These are phyloP conservation scores for Calonectria leucothoes DNA, from an alignment of 2,329 filamentous ascomycete genomes.

Conservation along the genomic window DNA sequence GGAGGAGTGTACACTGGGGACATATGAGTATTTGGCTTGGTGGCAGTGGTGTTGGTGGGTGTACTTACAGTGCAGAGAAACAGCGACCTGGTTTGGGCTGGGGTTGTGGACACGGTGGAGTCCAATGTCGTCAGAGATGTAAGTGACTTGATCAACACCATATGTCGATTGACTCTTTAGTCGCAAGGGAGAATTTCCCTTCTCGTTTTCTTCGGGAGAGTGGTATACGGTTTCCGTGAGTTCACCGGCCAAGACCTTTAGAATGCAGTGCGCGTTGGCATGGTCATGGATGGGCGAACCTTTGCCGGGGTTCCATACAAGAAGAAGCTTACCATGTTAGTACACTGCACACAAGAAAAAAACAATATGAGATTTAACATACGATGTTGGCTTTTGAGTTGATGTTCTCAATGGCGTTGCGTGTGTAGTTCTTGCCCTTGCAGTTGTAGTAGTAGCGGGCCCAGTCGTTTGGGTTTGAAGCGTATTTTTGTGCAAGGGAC, in stretches of 20 bases:
- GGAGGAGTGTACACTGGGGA: slow-evolving; percentile 13
- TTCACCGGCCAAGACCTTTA: slow-evolving; percentile 16
- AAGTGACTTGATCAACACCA: slow-evolving; percentile 10
- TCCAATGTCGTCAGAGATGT: slow-evolving; percentile 15
- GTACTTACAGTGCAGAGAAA: slow-evolving; percentile 11
- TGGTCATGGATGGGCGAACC: slow-evolving; percentile 22
- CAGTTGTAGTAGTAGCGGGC: slow-evolving; percentile 21
- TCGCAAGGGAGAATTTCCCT: background rate
- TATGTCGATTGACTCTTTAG: slow-evolving; percentile 14
- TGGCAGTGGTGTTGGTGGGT: background rate
- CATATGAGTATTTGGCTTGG: background rate
- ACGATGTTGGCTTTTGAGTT: slow-evolving; percentile 20
- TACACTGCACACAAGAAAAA: no score
- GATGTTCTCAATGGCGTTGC: slow-evolving; percentile 21
- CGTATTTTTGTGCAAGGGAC: slow-evolving; percentile 11
- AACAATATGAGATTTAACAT: background rate
- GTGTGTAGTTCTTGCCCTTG: slow-evolving; percentile 18
- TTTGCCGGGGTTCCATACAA: slow-evolving; percentile 18
- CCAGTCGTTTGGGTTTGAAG: slow-evolving; percentile 17
- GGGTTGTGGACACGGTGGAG: slow-evolving; percentile 21
- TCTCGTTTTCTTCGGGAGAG: background rate
- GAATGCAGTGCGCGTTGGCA: slow-evolving; percentile 18
- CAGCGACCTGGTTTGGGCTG: slow-evolving; percentile 10
- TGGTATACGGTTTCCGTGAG: slow-evolving; percentile 16
- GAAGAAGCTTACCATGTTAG: background rate